Conservation (phyloP, 192 early-diverging fungal species). For the Backusella sp. region DNA sequence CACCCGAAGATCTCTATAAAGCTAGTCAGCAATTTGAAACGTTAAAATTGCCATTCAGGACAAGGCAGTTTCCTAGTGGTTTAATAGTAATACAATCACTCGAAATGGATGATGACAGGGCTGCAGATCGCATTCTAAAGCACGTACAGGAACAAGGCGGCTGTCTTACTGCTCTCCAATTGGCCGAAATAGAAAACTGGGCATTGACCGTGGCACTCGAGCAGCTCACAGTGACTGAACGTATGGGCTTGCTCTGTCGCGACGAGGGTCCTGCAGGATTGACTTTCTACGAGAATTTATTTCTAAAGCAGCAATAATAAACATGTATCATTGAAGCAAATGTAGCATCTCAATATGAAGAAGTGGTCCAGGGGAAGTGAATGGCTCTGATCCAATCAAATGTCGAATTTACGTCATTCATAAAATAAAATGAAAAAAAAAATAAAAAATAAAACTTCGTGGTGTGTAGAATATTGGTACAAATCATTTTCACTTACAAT, state of each 20-base stretch:
- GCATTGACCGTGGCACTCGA: conserved; percentile 65
- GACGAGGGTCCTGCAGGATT: conserved; percentile 87
- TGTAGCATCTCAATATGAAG: too few relatives aligned
- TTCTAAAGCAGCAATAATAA: conserved; percentile 24
- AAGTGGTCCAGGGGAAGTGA: too few relatives aligned
- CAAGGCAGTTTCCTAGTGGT: conserved; percentile 80
- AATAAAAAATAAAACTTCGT: too few relatives aligned
- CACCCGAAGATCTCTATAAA: conserved; percentile 88
- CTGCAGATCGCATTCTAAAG: conserved; percentile 54
- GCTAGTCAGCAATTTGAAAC: conserved; percentile 67
- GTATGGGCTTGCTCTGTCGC: conserved; percentile 74
- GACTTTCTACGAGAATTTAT: conserved; percentile 78
- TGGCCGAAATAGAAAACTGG: conserved; percentile 61
- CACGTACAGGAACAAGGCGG: conserved; percentile 46
- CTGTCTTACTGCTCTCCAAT: conserved; percentile 66
- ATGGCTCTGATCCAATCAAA: too few relatives aligned
- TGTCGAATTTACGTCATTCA: too few relatives aligned
- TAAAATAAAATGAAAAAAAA: too few relatives aligned
- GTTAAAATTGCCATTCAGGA: conserved; percentile 68
- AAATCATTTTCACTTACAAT: too few relatives aligned
- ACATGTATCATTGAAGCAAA: too few relatives aligned
- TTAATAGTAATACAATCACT: conserved; percentile 74
- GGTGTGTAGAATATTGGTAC: too few relatives aligned
- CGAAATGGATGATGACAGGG: conserved; percentile 65
- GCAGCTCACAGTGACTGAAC: conserved; percentile 78